Percentiles rank a stretch among this genome's conserved stretches.
Evolutionary conservation across 208 protist species (phyloP).

Genomic region (Plasmodiophora brassicae): DNA sequence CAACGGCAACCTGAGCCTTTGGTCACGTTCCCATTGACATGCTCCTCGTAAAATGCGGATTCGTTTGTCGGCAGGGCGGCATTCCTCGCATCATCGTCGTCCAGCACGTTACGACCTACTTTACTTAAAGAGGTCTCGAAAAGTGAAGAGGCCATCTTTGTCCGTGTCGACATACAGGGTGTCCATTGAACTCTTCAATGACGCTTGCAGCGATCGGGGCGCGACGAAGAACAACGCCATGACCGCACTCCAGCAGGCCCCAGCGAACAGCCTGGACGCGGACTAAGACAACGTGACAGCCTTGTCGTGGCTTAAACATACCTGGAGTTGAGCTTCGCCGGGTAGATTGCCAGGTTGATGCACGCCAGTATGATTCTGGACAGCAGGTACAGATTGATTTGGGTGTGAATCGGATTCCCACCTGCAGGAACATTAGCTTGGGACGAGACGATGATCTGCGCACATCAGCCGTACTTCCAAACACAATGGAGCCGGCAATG

Average conservation of each 20-base stretch:
- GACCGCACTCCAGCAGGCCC: background rate
- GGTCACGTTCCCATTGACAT: too few species aligned
- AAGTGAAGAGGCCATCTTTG: too few species aligned
- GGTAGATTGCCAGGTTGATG: background rate
- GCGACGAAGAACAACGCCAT: background rate
- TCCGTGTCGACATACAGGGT: constrained; percentile 9
- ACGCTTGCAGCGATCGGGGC: background rate
- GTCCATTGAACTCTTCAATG: background rate
- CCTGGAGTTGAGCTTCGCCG: background rate
- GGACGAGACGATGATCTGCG: background rate
- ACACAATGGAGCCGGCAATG: background rate
- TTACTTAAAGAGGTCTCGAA: too few species aligned
- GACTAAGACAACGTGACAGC: background rate
- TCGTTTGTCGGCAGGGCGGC: too few species aligned
- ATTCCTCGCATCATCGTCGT: too few species aligned
- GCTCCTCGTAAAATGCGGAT: too few species aligned
- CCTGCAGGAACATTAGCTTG: background rate
- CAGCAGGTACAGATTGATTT: constrained; percentile 26
- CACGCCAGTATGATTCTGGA: background rate
- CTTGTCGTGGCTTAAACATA: background rate
- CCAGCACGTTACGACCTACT: too few species aligned
- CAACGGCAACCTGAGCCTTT: too few species aligned
- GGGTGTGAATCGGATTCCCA: background rate
- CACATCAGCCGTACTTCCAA: background rate
- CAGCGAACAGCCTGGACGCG: background rate